Evolutionary conservation across 257 asterid species (phyloP).

Genomic region (Solanum lycopersicoides): DNA sequence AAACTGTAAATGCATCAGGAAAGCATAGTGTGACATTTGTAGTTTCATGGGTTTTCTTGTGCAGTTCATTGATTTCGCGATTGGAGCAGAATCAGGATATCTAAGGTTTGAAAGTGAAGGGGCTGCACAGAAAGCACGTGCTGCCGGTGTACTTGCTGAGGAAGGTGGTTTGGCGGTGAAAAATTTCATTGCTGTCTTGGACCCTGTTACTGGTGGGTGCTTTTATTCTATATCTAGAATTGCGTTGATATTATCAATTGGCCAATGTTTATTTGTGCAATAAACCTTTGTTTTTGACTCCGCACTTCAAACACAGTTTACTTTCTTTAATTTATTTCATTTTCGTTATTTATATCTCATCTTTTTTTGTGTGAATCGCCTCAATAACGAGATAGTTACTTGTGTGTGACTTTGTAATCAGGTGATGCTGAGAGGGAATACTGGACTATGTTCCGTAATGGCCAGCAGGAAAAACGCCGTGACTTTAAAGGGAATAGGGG

Average conservation of each 20-base stretch:
- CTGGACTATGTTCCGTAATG: slow-evolving; percentile 58
- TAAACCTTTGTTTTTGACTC: not conserved
- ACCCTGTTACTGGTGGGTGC: slow-evolving; percentile 72
- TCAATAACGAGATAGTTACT: not conserved
- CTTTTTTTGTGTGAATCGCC: not conserved
- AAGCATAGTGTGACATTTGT: not conserved
- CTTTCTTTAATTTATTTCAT: not conserved
- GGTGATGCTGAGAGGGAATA: slow-evolving; percentile 95
- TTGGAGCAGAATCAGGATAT: slow-evolving; percentile 68
- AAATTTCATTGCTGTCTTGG: slow-evolving; percentile 63
- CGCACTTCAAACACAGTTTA: not conserved
- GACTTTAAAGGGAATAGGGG: slow-evolving; percentile 59
- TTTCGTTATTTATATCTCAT: not conserved
- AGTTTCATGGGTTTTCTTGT: not conserved
- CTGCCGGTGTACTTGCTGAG: slow-evolving; percentile 80
- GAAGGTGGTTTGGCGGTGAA: slow-evolving; percentile 84
- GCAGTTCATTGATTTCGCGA: slow-evolving; percentile 74
- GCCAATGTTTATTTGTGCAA: not conserved
- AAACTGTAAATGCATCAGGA: not conserved
- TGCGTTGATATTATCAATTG: not conserved
- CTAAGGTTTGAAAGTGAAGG: slow-evolving; percentile 80
- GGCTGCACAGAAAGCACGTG: slow-evolving; percentile 78
- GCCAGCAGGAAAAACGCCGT: slow-evolving; percentile 41
- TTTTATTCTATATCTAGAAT: not conserved
- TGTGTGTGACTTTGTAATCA: slow-evolving; percentile 6